Evolutionary conservation across 305 asterid genomes (phyloP), one percentile per base, ranked within the genome.

Genomic region (Fraxinus latifolia): DNA sequence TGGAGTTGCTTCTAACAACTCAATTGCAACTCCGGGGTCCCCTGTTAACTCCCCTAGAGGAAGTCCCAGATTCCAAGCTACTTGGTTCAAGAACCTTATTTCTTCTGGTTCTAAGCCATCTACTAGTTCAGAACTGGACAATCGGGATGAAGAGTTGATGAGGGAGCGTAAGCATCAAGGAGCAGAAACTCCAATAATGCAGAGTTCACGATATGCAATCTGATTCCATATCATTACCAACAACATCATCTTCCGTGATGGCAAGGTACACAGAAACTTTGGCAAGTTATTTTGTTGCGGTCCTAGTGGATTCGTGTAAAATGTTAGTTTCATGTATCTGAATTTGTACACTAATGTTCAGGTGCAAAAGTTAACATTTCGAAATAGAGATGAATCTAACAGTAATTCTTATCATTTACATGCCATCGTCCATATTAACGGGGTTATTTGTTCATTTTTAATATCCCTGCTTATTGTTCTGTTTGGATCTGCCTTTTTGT

Each of bases 11-110:
- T 84, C 89, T 77, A 83, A 74, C 86, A 86, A 82, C 85, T 79
- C 86, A 74, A 58, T 34, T 62, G 88, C 44, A 1, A 77, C 91
- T 53, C 90, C 96, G 0, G 92, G 88, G 3, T 90, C 94, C 75
- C 85, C 92, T 27, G 82, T 87, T 42, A 86, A 78, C 80, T 85
- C 88, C 44, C 82, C 76, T 78, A 72, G 91, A 60, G 91, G 88
- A 83, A 79, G 60, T 65, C 90, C 90, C 53, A 84, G 89, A 80
- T 62, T 85, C 42, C 93, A 90, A 68, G 77, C 82, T 53, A 31
- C 87, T 23, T 90, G 93, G 98, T 93, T 94, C 89, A 94, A 90
- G 92, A 94, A 87, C 81, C 89, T 94, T 53, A 67, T 90, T 36
- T 44, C 97, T 3, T 4, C 83, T 25, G 94, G 93, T 79, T 91